phyloP scores from a whole-genome alignment of 371 early-diverging fungal genomes.

The Chytridium lagenaria region DNA sequence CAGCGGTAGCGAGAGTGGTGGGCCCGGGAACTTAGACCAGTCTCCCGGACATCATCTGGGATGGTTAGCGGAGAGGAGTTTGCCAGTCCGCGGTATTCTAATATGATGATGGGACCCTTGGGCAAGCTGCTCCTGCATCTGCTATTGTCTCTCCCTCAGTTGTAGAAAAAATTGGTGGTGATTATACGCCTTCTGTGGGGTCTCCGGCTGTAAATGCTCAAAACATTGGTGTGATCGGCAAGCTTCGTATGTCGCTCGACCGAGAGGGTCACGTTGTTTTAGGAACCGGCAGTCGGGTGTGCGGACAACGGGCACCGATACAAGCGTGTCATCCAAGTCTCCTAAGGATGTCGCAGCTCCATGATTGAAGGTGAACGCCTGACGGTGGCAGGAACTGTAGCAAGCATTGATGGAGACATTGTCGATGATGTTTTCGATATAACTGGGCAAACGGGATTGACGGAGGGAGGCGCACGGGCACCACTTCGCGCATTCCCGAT shows the following conservation, averaged over 20 bases:
- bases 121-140: not conserved
- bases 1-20: conserved; percentile 11
- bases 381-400: not conserved
- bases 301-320: not conserved
- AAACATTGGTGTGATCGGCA: conserved; percentile 12
- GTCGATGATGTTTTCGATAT: not conserved
- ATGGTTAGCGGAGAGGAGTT: conserved; percentile 13
- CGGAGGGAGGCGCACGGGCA: not conserved
- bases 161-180: too few species aligned
- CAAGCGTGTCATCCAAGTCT: conserved; percentile 10
- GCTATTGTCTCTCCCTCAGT: not conserved
- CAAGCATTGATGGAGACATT: not conserved
- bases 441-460: not conserved
- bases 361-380: not conserved
- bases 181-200: not conserved
- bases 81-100: not conserved
- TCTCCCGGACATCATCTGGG: not conserved
- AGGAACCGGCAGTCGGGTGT: not conserved
- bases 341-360: not conserved
- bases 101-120: not conserved
- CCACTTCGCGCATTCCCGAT: not conserved
- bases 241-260: conserved; percentile 1
- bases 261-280: not conserved
- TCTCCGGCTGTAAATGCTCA: not conserved
- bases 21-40: not conserved